Percentiles rank a stretch among this genome's conserved stretches.
phyloP scores from a whole-genome alignment of 345 rosid species.

The Eucalyptus coolabah region DNA sequence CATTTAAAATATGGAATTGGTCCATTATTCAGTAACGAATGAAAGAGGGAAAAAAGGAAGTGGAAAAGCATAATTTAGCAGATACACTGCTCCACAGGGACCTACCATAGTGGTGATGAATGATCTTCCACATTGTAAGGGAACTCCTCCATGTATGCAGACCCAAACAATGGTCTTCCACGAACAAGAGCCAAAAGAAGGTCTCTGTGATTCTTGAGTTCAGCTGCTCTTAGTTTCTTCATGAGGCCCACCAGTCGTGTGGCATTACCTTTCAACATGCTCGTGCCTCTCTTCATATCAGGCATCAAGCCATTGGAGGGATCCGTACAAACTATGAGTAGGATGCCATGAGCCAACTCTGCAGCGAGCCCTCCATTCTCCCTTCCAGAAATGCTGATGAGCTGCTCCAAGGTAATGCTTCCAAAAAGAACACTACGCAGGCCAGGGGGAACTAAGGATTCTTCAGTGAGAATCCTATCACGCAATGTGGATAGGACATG shows the following conservation, averaged over 20 bases:
- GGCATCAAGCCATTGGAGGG: conserved; percentile 92
- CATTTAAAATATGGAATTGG: not conserved
- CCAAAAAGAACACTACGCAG: conserved; percentile 93
- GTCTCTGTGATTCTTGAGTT: conserved; percentile 55
- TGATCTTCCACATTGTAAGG: conserved; percentile 85
- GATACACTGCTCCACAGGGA: conserved; percentile 3
- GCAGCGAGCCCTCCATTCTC: conserved; percentile 36
- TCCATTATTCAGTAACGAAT: not conserved
- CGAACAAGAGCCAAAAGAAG: conserved; percentile 64
- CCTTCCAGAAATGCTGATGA: conserved; percentile 55
- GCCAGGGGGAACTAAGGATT: conserved; percentile 67
- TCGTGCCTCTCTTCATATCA: conserved; percentile 36
- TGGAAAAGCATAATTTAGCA: not conserved
- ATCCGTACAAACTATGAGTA: conserved; percentile 64
- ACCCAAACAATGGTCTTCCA: conserved; percentile 60
- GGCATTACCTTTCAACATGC: conserved; percentile 58
- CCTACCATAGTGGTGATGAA: conserved; percentile 75
- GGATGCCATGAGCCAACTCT: conserved; percentile 61
- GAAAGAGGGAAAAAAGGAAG: not conserved
- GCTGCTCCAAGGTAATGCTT: conserved; percentile 58
- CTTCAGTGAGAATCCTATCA: conserved; percentile 49
- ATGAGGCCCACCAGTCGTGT: conserved; percentile 61
- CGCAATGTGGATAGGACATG: conserved; percentile 56
- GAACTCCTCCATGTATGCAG: conserved; percentile 72
- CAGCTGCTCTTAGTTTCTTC: conserved; percentile 77